Evolutionary conservation across 495 filamentous ascomycete genomes (phyloP).

Genomic region (Choiromyces venosus): DNA sequence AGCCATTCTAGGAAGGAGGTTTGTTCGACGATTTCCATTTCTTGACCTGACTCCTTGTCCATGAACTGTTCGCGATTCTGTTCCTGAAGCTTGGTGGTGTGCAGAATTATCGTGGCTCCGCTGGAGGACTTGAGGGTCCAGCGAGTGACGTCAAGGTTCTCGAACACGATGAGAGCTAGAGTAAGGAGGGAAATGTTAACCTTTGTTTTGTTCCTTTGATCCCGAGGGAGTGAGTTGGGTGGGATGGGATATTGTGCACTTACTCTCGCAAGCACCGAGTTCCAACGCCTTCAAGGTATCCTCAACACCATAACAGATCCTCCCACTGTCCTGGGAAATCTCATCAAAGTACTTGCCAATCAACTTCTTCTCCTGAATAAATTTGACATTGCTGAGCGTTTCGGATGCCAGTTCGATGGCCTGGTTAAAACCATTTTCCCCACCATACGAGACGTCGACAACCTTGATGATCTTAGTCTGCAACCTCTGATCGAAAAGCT

Average conservation of each 20-base stretch:
- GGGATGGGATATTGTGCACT: slow-evolving; percentile 5
- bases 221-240: background rate
- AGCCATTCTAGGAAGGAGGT: slow-evolving; percentile 96
- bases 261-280: slow-evolving; percentile 81
- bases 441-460: slow-evolving; percentile 96
- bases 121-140: slow-evolving; percentile 76
- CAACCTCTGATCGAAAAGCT: slow-evolving; percentile 90
- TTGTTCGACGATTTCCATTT: slow-evolving; percentile 88
- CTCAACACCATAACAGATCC: slow-evolving; percentile 94
- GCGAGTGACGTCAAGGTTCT: slow-evolving; percentile 90
- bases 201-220: background rate
- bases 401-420: slow-evolving; percentile 91
- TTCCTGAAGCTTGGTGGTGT: slow-evolving; percentile 86
- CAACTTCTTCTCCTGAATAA: slow-evolving; percentile 99
- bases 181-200: slow-evolving; percentile 1
- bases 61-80: slow-evolving; percentile 73
- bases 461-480: slow-evolving; percentile 96
- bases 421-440: slow-evolving; percentile 99
- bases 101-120: slow-evolving; percentile 65
- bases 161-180: slow-evolving; percentile 80
- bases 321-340: slow-evolving; percentile 93
- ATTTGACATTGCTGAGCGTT: slow-evolving; percentile 98
- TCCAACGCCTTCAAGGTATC: slow-evolving; percentile 98
- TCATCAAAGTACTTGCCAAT: slow-evolving; percentile 98
- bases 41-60: slow-evolving; percentile 89